Evolutionary conservation across 2,329 filamentous ascomycete species (phyloP).

Genomic region (Lachnellula hyalina): DNA sequence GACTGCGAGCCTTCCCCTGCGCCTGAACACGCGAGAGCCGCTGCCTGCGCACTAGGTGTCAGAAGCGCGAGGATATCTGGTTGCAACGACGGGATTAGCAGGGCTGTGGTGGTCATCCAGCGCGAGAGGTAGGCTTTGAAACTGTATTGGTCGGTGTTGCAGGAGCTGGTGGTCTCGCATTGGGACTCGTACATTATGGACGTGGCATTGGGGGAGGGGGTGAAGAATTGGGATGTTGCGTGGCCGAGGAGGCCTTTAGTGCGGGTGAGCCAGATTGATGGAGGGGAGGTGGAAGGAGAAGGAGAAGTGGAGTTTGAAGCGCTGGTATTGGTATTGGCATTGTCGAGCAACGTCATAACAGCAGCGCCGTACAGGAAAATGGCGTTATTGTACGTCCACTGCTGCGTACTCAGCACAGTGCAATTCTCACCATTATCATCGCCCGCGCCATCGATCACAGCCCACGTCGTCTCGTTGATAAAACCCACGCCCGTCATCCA

Average conservation of each 20-base stretch:
- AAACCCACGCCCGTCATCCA: conserved; percentile 56
- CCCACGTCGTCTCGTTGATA: conserved; percentile 46
- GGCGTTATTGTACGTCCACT: conserved; percentile 65
- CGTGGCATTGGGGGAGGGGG: conserved; percentile 10
- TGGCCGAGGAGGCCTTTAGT: conserved; percentile 30
- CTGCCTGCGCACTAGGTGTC: conserved; percentile 43
- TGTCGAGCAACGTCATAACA: conserved; percentile 25
- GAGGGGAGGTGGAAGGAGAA: too few species aligned
- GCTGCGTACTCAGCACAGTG: conserved; percentile 49
- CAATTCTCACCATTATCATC: conserved; percentile 46
- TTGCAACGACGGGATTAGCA: conserved; percentile 52
- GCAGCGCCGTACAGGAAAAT: conserved; percentile 55
- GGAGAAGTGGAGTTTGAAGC: conserved; percentile 2
- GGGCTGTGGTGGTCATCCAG: conserved; percentile 52
- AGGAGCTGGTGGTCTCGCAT: conserved; percentile 59
- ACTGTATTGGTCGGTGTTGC: conserved; percentile 54
- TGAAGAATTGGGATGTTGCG: conserved; percentile 29
- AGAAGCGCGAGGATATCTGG: conserved; percentile 48
- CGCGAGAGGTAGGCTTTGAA: conserved; percentile 62
- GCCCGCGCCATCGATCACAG: conserved; percentile 52
- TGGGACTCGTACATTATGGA: conserved; percentile 48
- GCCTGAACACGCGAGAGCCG: conserved; percentile 53
- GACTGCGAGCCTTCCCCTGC: conserved; percentile 53
- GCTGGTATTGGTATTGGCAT: neutral
- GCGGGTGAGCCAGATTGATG: conserved; percentile 32